phyloP scores from a whole-genome alignment of 495 filamentous ascomycete species.

The Trichoderma reesei region DNA sequence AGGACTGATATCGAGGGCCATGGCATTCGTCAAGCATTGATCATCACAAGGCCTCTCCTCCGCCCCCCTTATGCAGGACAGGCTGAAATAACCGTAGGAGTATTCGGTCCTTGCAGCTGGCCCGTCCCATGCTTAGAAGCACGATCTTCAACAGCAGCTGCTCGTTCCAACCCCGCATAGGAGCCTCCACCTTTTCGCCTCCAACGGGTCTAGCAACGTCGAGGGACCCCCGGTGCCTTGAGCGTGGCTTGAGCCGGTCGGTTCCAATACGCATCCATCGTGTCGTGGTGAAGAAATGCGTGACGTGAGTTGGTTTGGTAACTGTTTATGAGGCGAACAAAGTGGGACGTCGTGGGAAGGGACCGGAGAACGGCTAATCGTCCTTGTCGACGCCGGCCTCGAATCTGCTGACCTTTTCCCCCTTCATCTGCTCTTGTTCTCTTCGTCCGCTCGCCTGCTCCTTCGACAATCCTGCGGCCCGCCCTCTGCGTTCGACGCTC shows the following conservation, averaged over 20 bases:
- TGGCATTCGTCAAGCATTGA: too few species aligned
- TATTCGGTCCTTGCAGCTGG: too few species aligned
- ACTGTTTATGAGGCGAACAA: not conserved
- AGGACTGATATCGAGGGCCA: too few species aligned
- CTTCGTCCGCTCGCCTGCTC: not conserved
- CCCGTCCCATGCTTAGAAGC: not conserved
- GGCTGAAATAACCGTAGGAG: not conserved
- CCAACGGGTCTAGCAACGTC: not conserved
- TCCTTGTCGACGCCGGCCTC: not conserved
- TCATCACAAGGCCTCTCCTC: too few species aligned
- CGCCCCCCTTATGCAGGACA: not conserved
- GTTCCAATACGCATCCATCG: not conserved
- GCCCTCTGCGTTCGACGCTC: not conserved
- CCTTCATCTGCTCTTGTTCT: not conserved
- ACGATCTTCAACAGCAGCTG: not conserved
- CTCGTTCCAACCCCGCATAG: slow-evolving; percentile 2
- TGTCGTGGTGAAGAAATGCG: not conserved
- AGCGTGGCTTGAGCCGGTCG: not conserved
- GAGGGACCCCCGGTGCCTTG: not conserved
- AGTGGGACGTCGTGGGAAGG: slow-evolving; percentile 4
- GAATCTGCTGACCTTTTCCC: slow-evolving; percentile 6
- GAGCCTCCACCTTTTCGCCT: slow-evolving; percentile 3
- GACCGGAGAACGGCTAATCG: slow-evolving; percentile 1
- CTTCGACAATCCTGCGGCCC: not conserved
- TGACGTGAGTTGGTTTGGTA: not conserved